These are phyloP conservation scores for Pythium chondricola DNA, from an alignment of 352 stramenopile species.

Conservation along the genomic window DNA sequence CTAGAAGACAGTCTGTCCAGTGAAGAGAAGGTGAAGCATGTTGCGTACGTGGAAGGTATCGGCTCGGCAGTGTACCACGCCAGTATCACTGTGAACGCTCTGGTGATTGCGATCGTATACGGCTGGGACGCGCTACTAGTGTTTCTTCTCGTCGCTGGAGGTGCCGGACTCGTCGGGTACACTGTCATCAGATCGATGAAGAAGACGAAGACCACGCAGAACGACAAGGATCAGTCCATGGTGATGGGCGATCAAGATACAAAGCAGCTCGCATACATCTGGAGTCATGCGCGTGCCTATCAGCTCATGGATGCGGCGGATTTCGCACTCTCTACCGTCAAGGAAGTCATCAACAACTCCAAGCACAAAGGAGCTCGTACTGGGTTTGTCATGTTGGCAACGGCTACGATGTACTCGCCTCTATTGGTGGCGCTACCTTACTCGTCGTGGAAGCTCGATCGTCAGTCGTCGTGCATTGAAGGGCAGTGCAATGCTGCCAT, in stretches of 20 bases:
- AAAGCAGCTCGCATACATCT: not conserved
- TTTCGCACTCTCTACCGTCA: not conserved
- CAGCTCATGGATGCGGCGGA: not conserved
- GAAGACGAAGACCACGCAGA: not conserved
- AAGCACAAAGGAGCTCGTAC: no score
- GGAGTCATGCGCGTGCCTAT: not conserved
- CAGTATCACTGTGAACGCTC: not conserved
- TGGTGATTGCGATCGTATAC: not conserved
- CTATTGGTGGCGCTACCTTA: not conserved
- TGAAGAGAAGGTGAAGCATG: not conserved
- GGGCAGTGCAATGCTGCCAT: no score
- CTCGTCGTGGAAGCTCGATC: not conserved
- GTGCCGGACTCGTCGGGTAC: not conserved
- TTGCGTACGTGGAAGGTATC: not conserved
- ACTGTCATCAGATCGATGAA: not conserved
- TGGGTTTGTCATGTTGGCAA: not conserved
- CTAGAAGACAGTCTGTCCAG: no score
- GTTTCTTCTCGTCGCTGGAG: not conserved
- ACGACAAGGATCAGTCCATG: not conserved
- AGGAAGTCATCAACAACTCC: no score
- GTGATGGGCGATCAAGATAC: not conserved
- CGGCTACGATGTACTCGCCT: not conserved
- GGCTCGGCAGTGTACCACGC: not conserved
- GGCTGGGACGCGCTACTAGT: constrained; percentile 5
- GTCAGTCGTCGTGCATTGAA: no score